Conservation (phyloP, 441 rosid species). For the Erodium trifolium region DNA sequence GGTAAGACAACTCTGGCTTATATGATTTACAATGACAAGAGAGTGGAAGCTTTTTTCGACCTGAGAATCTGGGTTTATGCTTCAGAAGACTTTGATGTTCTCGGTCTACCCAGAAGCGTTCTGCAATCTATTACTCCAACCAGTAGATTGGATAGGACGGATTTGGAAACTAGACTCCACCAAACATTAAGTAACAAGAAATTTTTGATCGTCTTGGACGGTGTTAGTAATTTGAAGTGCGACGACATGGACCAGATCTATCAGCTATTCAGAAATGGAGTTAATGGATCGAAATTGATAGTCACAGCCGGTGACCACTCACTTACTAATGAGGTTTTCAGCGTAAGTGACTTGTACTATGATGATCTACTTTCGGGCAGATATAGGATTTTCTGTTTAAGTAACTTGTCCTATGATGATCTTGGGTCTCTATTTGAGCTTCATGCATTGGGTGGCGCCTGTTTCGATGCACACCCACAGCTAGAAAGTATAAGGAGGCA, state of each 20-base stretch:
- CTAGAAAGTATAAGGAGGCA: neutral
- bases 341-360: too few species aligned
- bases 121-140: neutral
- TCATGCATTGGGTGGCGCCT: neutral
- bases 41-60: neutral
- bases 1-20: slow-evolving; percentile 15
- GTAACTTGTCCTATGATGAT: neutral
- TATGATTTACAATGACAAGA: neutral
- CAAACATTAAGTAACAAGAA: neutral
- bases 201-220: slow-evolving; percentile 13
- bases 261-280: neutral
- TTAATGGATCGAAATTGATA: neutral
- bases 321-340: too few species aligned
- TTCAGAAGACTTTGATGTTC: slow-evolving; percentile 3
- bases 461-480: neutral
- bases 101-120: neutral
- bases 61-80: slow-evolving; percentile 14
- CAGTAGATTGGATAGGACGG: neutral
- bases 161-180: neutral
- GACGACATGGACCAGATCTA: neutral
- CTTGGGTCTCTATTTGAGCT: slow-evolving; percentile 9
- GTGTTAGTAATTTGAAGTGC: slow-evolving; percentile 5
- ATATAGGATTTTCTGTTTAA: neutral
- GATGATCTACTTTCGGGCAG: too few species aligned
- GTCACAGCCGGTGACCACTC: slow-evolving; percentile 8